These are phyloP conservation scores for Calonectria honghensis DNA, from an alignment of 2,329 filamentous ascomycete species.

Conservation along the genomic window DNA sequence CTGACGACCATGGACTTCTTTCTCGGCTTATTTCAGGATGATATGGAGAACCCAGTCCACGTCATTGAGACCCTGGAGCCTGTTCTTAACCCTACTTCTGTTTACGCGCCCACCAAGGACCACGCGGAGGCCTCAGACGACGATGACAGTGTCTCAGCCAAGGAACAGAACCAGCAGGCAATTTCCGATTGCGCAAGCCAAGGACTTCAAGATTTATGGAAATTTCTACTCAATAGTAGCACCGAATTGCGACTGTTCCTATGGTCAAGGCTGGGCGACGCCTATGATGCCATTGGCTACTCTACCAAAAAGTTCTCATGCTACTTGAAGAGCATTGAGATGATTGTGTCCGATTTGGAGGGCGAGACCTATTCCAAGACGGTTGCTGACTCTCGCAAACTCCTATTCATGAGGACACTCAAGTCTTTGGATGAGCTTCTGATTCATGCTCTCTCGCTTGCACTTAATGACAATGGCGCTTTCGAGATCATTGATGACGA, in stretches of 20 bases:
- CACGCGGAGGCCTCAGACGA: constrained; percentile 31
- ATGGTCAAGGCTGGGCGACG: constrained; percentile 93
- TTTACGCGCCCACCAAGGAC: constrained; percentile 61
- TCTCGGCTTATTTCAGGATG: constrained; percentile 88
- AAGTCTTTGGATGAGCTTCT: constrained; percentile 87
- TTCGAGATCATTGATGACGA: constrained; percentile 91
- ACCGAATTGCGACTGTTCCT: constrained; percentile 89
- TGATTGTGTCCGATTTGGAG: constrained; percentile 79
- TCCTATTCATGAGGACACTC: constrained; percentile 83
- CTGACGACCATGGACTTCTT: constrained; percentile 98
- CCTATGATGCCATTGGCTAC: constrained; percentile 90
- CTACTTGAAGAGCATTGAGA: constrained; percentile 88
- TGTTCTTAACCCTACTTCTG: constrained; percentile 84
- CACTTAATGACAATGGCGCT: constrained; percentile 79
- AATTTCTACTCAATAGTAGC: constrained; percentile 87
- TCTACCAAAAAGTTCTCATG: constrained; percentile 92
- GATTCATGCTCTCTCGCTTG: constrained; percentile 80
- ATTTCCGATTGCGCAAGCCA: constrained; percentile 73
- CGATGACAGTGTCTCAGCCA: constrained; percentile 45
- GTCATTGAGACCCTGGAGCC: constrained; percentile 96
- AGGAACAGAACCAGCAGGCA: constrained; percentile 56
- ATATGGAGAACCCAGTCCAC: constrained; percentile 85
- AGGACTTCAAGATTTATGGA: constrained; percentile 85
- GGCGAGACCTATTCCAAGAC: constrained; percentile 78
- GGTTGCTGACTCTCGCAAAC: constrained; percentile 78